Evolutionary conservation across 2,329 filamentous ascomycete genomes (phyloP), one percentile per base, ranked within the genome.

Genomic region (Thelonectria rubi): DNA sequence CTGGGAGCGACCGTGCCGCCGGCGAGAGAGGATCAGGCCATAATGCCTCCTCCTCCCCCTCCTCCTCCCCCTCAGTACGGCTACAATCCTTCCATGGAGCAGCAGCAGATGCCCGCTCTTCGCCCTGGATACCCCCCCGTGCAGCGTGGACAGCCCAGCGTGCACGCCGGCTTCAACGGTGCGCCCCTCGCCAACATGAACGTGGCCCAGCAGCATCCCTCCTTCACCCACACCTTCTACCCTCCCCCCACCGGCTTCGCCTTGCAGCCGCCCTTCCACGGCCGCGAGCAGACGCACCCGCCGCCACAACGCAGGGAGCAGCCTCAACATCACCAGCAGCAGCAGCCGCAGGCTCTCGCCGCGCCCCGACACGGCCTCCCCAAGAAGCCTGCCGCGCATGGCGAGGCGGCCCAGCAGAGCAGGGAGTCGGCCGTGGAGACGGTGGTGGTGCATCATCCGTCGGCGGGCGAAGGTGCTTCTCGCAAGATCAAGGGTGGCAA

Each of bases 181-280:
- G 53, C 56, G 21, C n/a, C 37, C 3, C 66, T 59, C 55, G 14
- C 15, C 18, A 11, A 34, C 39, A n/a, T 58, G 60, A 67, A 70
- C 11, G 45, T 59, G 26, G 37, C 54, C 15, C 34, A 63, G 15
- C 37, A 62, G 14, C 55, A n/a, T n/a, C n/a, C n/a, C n/a, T n/a
- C 48, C 18, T 53, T 65, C 18, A 9, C 43, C 14, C 61, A 55
- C n/a, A 47, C 55, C 21, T 15, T 48, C 10, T 49, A 42, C 24
- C 26, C 54, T 21, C 26, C 24, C 17, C 55, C 62, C 30, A 10
- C 55, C 34, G 34, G 37, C 21, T 24, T 47, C 11, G 26, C 17
- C 11, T 24, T 42, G 47, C 50, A 71, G 11, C 40, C 56, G 11
- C 37, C 58, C 11, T 18, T 21, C 17, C 7, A n/a, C 21, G 49